Evolutionary conservation across 257 asterid species (phyloP).

Genomic region (Scutellaria baicalensis): DNA sequence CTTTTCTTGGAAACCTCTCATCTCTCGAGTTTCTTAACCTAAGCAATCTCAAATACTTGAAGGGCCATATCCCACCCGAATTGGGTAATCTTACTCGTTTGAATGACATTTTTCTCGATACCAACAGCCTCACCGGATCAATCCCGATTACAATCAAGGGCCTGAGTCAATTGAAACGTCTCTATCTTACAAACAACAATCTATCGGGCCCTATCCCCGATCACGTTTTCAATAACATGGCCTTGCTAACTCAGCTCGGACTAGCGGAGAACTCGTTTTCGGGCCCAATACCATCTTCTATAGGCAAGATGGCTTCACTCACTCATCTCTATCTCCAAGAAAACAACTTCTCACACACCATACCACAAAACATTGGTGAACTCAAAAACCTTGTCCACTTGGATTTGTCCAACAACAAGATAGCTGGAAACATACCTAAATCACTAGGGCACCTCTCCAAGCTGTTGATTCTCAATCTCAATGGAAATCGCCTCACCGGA

Average conservation of each 20-base stretch:
- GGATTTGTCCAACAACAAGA: conserved; percentile 40
- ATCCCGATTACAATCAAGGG: conserved; percentile 30
- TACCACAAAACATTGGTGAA: conserved; percentile 40
- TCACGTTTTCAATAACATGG: conserved; percentile 15
- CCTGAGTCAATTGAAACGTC: conserved; percentile 18
- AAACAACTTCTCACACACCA: conserved; percentile 38
- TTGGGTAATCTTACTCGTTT: conserved; percentile 36
- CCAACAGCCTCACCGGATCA: conserved; percentile 40
- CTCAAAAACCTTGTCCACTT: conserved; percentile 25
- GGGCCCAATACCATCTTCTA: conserved; percentile 43
- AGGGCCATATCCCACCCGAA: conserved; percentile 45
- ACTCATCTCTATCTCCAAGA: conserved; percentile 27
- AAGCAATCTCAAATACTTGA: conserved; percentile 37
- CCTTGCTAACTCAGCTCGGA: conserved; percentile 28
- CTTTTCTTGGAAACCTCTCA: conserved; percentile 52
- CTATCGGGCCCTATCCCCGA: conserved; percentile 44
- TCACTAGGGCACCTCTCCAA: conserved; percentile 33
- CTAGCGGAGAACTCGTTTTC: conserved; percentile 40
- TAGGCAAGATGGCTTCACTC: conserved; percentile 31
- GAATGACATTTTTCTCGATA: conserved; percentile 23
- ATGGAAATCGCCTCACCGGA: conserved; percentile 38
- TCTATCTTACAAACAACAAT: conserved; percentile 31
- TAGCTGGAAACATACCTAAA: conserved; percentile 45
- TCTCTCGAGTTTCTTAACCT: conserved; percentile 46
- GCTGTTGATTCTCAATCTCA: conserved; percentile 20